These are phyloP conservation scores for Cynara cardunculus DNA, from an alignment of 129 eudicot genomes.

Conservation along the genomic window DNA sequence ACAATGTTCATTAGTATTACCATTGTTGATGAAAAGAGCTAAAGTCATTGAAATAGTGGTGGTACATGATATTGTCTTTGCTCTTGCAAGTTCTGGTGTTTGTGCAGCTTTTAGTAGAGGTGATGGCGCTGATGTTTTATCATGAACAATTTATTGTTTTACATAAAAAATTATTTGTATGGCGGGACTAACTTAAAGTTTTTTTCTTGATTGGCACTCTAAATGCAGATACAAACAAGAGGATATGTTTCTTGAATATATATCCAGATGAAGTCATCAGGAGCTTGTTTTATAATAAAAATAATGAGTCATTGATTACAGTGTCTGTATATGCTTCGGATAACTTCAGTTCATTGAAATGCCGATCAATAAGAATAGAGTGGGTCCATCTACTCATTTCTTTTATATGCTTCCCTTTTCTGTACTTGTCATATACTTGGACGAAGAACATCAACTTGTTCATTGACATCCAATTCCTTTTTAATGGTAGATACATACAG, in stretches of 20 bases:
- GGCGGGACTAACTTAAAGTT: not conserved
- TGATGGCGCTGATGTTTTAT: not conserved
- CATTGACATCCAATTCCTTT: not conserved
- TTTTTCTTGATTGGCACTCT: not conserved
- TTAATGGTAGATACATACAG: conserved; percentile 45
- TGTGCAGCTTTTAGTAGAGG: conserved; percentile 86
- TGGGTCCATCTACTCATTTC: conserved; percentile 24
- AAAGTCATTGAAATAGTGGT: conserved; percentile 72
- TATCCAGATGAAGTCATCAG: conserved; percentile 77
- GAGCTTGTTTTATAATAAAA: conserved; percentile 73
- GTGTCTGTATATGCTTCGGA: conserved; percentile 77
- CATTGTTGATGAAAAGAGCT: conserved; percentile 57
- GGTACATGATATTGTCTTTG: conserved; percentile 74
- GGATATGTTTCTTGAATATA: conserved; percentile 70
- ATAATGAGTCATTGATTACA: conserved; percentile 68
- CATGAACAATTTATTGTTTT: not conserved
- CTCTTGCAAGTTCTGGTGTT: conserved; percentile 77
- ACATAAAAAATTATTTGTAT: not conserved
- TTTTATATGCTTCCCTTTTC: not conserved
- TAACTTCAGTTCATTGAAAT: conserved; percentile 62
- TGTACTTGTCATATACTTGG: not conserved
- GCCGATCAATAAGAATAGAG: conserved; percentile 81
- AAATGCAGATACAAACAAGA: conserved; percentile 63
- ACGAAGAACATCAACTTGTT: not conserved
- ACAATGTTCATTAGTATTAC: conserved; percentile 43